Evolutionary conservation across 2,329 filamentous ascomycete genomes (phyloP).

Genomic region (Aspergillus japonicus): DNA sequence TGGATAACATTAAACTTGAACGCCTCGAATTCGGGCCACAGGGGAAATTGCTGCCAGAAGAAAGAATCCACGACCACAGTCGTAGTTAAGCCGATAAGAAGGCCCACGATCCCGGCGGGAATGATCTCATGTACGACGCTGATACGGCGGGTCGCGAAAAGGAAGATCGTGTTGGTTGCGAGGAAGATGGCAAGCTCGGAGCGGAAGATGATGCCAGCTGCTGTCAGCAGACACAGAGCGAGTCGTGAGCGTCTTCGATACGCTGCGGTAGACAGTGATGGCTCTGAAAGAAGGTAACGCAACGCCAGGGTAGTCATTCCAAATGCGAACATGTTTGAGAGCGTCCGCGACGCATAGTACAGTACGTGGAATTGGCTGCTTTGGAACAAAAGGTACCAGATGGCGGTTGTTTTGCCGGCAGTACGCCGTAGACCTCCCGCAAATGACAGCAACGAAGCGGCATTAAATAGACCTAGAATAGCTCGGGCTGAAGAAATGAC

Average conservation of each 20-base stretch:
- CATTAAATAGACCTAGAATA: conserved; percentile 76
- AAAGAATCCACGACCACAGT: conserved; percentile 82
- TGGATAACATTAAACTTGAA: conserved; percentile 91
- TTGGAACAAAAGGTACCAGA: conserved; percentile 79
- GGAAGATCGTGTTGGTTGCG: conserved; percentile 62
- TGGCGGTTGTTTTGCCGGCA: conserved; percentile 66
- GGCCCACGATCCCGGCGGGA: conserved; percentile 64
- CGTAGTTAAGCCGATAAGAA: conserved; percentile 63
- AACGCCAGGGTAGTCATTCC: conserved; percentile 55
- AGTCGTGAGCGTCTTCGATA: conserved; percentile 56
- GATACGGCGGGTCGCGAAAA: conserved; percentile 58
- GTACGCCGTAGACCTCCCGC: conserved; percentile 61
- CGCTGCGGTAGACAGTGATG: conserved; percentile 16
- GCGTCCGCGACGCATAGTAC: conserved; percentile 85
- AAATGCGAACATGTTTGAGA: conserved; percentile 98
- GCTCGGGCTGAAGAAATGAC: conserved; percentile 57
- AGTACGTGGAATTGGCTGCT: conserved; percentile 86
- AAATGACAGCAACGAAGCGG: conserved; percentile 65
- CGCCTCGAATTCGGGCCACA: conserved; percentile 88
- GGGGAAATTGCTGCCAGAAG: conserved; percentile 76
- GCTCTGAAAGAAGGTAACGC: conserved; percentile 50
- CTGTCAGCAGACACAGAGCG: conserved; percentile 71
- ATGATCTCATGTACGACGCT: conserved; percentile 58
- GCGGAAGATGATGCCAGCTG: conserved; percentile 81
- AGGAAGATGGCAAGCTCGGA: conserved; percentile 85